Evolutionary conservation across 2,329 filamentous ascomycete species (phyloP), one percentile per base, ranked within the genome.

Genomic region (Basipetospora sp.): DNA sequence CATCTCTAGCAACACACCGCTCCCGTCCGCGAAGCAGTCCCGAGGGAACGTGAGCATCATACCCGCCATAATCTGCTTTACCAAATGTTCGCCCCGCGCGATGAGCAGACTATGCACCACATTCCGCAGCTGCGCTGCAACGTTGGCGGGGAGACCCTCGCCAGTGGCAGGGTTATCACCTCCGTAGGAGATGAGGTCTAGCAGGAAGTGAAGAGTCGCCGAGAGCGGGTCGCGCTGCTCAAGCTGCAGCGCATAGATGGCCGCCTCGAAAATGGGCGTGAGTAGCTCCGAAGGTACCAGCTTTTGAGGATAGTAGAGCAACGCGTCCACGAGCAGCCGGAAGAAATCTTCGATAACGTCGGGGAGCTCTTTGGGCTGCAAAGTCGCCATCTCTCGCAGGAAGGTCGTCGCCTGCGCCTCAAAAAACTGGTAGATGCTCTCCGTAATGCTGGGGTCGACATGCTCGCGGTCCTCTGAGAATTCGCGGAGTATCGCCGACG

Each of bases 1-100:
- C 45, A 96, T 67, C 3, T 80, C 78, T 42, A 98, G 74, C 37
- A 98, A 62, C n/a, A 94, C 84, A 4, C 86, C 87, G 34, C 85
- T 94, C 13, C 86, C 87, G 53, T 98, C 90, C 1, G 87, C 79
- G 52, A 96, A 93, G 60, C 87, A 94, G 56, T 96, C 90, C 31
- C 83, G 75, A 0, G 90, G 92, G 61, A 98, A 98, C 1, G 81
- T 92, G 55, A 94, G 94, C 88, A 98, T 96, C 87, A 98, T 93
- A 42, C 90, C 90, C 1, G 87, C 90, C 63, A 98, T 69, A 41
- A 93, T 78, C 45, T 87, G 81, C 58, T 94, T 88, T 6, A 90
- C 78, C 19, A 98, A 66, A 40, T 75, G 63, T 50, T 85, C 78
- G 27, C 90, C 86, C 45, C 86, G 76, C 1, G 67, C 62, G 2